Percentiles rank a stretch among this genome's conserved stretches.
phyloP scores from a whole-genome alignment of 495 filamentous ascomycete species.

The Xylaria flabelliformis region DNA sequence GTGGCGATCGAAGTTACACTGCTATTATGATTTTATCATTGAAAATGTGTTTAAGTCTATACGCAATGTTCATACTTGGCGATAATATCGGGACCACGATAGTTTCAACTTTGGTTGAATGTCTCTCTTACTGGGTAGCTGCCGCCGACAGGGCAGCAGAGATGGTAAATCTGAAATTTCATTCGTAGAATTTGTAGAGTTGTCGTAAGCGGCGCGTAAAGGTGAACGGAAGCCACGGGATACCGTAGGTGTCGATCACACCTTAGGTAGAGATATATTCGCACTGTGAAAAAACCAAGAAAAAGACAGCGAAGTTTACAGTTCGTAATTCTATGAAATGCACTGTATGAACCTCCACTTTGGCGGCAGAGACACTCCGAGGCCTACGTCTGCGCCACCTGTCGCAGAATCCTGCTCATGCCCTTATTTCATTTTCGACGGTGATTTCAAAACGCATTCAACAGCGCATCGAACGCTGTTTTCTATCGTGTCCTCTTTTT shows the following conservation, averaged over 20 bases:
- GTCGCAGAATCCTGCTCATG: not conserved
- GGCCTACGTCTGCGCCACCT: not conserved
- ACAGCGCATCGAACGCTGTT: not conserved
- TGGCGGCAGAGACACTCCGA: not conserved
- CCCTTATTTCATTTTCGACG: not conserved
- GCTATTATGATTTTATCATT: not conserved
- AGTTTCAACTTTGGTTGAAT: not conserved
- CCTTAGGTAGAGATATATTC: not conserved
- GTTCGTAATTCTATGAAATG: not conserved
- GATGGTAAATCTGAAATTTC: not conserved
- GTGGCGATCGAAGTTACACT: not conserved
- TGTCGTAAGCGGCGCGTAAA: constrained; percentile 4
- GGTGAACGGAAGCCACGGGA: not conserved
- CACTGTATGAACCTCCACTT: not conserved
- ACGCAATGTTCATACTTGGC: not conserved
- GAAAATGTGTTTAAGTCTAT: not conserved
- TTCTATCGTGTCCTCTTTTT: not conserved
- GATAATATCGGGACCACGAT: not conserved
- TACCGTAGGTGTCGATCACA: not conserved
- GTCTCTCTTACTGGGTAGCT: constrained; percentile 4
- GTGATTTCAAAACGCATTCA: not conserved
- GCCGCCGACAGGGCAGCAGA: not conserved
- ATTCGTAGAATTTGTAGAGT: too few relatives aligned
- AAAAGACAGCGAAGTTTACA: not conserved
- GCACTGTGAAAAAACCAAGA: not conserved